Conservation (phyloP, 2,329 filamentous ascomycete genomes). For the Ceratocystis alfenasii region DNA sequence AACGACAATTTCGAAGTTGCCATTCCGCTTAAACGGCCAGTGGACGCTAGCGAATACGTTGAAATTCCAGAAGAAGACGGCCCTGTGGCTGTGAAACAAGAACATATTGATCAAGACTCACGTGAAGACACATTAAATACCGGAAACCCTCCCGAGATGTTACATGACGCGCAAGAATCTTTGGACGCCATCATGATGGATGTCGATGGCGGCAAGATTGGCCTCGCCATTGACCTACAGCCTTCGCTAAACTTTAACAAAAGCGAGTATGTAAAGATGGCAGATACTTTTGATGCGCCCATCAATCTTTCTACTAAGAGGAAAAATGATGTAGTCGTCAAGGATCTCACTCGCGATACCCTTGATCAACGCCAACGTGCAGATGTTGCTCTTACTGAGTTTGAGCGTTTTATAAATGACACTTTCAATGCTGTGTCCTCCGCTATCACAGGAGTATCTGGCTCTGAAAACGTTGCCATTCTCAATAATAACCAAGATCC, state of each 20-base stretch:
- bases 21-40: constrained; percentile 35
- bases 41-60: constrained; percentile 32
- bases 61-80: constrained; percentile 25
- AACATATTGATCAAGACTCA: not conserved
- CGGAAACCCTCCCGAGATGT: not conserved
- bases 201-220: constrained; percentile 13
- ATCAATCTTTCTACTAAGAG: constrained; percentile 39
- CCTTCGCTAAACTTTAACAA: constrained; percentile 35
- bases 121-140: not conserved
- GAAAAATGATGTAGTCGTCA: constrained; percentile 37
- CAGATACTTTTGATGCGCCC: constrained; percentile 38
- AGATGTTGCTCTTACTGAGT: constrained; percentile 57
- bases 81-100: not conserved
- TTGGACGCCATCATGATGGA: constrained; percentile 19
- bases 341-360: constrained; percentile 46
- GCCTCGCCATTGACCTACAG: constrained; percentile 40
- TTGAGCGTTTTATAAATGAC: constrained; percentile 57
- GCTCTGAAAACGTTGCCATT: constrained; percentile 43
- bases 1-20: constrained; percentile 37
- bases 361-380: constrained; percentile 73
- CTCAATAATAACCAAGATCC: constrained; percentile 48
- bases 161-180: constrained; percentile 4
- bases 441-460: constrained; percentile 43
- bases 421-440: constrained; percentile 70
- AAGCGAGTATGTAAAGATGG: constrained; percentile 41